Evolutionary conservation across 768 basidiomycete species (phyloP), one percentile per base, ranked within the genome.

Genomic region (Imleria badia): DNA sequence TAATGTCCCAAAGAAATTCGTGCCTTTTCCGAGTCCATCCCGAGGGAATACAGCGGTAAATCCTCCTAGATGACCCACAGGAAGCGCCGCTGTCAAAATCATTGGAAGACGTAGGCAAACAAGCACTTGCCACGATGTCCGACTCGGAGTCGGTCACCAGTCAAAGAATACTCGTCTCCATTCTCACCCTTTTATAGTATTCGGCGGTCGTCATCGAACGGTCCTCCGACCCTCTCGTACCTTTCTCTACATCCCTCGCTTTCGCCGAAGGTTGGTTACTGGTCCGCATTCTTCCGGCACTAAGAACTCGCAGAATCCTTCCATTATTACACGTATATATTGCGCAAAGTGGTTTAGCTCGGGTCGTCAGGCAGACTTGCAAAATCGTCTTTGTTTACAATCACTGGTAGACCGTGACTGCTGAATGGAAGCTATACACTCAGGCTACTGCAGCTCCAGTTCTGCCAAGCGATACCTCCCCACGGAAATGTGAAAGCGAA

Each of bases 241-340:
- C 3, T 90, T 93, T 69, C 69, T 94, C 43, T 92, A 93, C 67
- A 71, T 94, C 54, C 92, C 92, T 1, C 92, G 94, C 66, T 94
- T 94, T 67, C 85, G 92, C 38, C 76, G 78, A 52, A 83, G 82
- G 19, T 91, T 83, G 67, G 72, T 94, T 17, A 78, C 73, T 5
- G 68, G 68, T 33, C 30, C 57, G 1, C 64, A 72, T 47, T 72
- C 78, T 45, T 74, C 78, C 15, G 78, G 73, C 2, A 85, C 89
- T 20, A 79, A 53, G 78, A 86, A 58, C 73, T 94, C 29, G 91
- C 91, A 31, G 89, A 91, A 44, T 80, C 81, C 11, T 91, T 92
- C 65, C 91, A 92, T 73, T 92, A 93, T 69, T 91, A 88, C 64
- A 72, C 91, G 59, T 91, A 92, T 66, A 80, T 84, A 59, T 58